Base-by-base conservation (phyloP, 2,329 filamentous ascomycete species). In the Aotearoamyces nothofagi region DNA sequence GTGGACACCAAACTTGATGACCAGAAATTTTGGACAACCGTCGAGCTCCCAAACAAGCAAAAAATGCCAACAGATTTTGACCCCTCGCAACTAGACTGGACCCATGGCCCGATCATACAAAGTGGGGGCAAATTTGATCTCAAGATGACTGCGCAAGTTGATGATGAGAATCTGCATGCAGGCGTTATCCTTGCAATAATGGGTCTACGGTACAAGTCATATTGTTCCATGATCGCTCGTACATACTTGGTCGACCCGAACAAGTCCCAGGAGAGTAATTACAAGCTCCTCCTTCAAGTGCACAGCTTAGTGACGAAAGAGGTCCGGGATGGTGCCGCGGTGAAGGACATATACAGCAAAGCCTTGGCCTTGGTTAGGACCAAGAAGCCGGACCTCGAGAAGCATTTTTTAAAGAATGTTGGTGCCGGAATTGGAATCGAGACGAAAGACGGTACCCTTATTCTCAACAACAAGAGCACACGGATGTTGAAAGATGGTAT, bases 241-340 rank as follows among this genome's bases (percentile, higher is more conserved):
- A 96, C 92, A 5, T 98, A 93, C 53, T 66, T 98, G 36, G 87
- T 98, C 26, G 92, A 96, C 44, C 92, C 92, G 10, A 94, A 90
- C 57, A 96, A 94, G 55, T 73, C 80, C 1, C 90, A 98, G 50
- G 90, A 96, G 55, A 78, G 69, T 50, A 90, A 86, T 49, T 98
- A 98, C 63, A 92, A 87, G 46, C 69, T 94, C 10, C 66, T 98
- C 4, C 62, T 82, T 30, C 70, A 72, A 29, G 72, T 96, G 9
- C 87, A 96, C 53, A 84, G 84, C 40, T 58, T 80, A n/a, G 78
- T 93, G 16, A 67, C 98, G 47, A 92, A 90, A 51, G 82, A 90
- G 44, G 73, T 94, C 37, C 74, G 80, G 34, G 87, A 96, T 46
- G 90, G 90, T 16, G 79, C 77, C 9, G 59, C 72, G 2, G 81